Conservation (phyloP, 2,329 filamentous ascomycete species). For the Diaporthe vaccinii region DNA sequence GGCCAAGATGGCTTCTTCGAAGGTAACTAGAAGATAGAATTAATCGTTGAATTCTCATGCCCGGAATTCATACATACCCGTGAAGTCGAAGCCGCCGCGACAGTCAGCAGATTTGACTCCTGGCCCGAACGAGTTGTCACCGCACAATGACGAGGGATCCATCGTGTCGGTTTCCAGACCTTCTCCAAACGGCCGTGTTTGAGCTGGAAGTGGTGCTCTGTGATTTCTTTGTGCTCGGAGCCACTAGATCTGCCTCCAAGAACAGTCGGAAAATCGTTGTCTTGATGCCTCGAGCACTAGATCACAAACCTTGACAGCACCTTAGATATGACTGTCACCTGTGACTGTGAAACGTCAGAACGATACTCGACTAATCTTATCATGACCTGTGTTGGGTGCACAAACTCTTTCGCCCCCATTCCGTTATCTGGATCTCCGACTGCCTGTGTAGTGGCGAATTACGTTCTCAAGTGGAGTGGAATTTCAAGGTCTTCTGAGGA, state of each 20-base stretch:
- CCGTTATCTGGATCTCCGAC: too few species aligned
- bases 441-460: too few species aligned
- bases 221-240: background rate
- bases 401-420: background rate
- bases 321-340: background rate
- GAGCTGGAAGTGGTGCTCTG: too few species aligned
- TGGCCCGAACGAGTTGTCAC: conserved; percentile 40
- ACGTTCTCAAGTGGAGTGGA: too few species aligned
- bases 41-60: background rate
- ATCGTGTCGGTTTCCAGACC: background rate
- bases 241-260: background rate
- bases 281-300: background rate
- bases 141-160: conserved; percentile 19
- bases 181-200: too few species aligned
- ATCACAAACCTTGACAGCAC: background rate
- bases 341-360: background rate
- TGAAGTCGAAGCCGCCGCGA: conserved; percentile 41
- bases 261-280: background rate
- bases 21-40: conserved; percentile 22
- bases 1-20: conserved; percentile 39
- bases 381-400: background rate
- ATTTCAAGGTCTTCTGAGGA: too few species aligned
- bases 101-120: conserved; percentile 34
- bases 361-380: background rate
- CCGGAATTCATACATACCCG: background rate